Evolutionary conservation across 116 monocot species (phyloP), one percentile per base, ranked within the genome.

Genomic region (Iris pallida): DNA sequence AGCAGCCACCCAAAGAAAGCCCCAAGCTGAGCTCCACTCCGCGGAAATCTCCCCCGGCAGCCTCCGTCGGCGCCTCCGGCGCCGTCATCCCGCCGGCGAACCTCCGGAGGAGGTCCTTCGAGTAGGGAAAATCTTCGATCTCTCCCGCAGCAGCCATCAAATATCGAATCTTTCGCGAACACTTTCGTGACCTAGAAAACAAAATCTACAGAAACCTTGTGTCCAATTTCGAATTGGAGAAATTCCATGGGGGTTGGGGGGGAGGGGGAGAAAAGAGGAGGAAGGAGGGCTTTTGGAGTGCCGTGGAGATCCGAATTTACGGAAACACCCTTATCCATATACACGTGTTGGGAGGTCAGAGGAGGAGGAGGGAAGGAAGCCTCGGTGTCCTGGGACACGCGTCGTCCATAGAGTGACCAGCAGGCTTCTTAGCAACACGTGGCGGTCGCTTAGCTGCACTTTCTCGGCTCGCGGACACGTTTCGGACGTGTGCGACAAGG

Each of bases 21-120:
- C 79, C 93, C 4, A 93, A 73, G 52, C 70, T 78, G 20, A 93
- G 79, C 78, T 89, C 93, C 20, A 83, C 30, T 62, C 82, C 88
- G 20, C 63, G 82, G 0, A 68, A 44, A 55, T 76, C 79, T 16
- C 63, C 67, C 4, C 14, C 67, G 1, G 0, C 45, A 3, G 58
- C 55, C 17, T 8, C 44, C 64, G 40, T 47, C 45, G 68, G 53
- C 13, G 13, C 16, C 52, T 52, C 69, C 76, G 11, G 13, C 43
- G 19, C 30, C n/a, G 15, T 20, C 20, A 2, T 19, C 52, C 6
- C 73, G 52, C 47, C 60, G 52, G 70, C 75, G 52, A 86, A 74
- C 12, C 76, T 46, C 52, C 61, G 71, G 52, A 90, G 45, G 44
- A 90, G 75, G 63, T 90, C 81, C 64, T 57, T 68, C 7, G 75